A percentile compares a stretch with the other conserved stretches of the same genome.
phyloP scores from a whole-genome alignment of 768 basidiomycete genomes.

The Rickenella mellea region DNA sequence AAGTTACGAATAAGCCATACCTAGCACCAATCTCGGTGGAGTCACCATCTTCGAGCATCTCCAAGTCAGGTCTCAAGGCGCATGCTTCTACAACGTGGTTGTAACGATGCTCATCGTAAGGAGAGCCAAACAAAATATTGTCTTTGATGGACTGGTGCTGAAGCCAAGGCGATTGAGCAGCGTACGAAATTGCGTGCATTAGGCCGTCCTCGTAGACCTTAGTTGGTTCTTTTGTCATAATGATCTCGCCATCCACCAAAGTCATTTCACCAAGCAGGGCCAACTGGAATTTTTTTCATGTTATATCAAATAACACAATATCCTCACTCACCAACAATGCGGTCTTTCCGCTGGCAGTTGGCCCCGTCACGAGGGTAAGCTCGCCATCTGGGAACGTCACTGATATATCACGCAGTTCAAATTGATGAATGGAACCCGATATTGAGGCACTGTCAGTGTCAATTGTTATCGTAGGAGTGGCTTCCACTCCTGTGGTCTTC shows the following conservation, averaged over 20 bases:
- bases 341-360: conserved; percentile 30
- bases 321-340: conserved; percentile 19
- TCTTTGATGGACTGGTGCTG: conserved; percentile 23
- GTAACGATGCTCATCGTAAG: conserved; percentile 29
- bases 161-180: conserved; percentile 24
- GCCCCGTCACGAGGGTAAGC: conserved; percentile 27
- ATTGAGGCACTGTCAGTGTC: conserved; percentile 7
- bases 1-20: conserved; percentile 5
- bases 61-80: conserved; percentile 32
- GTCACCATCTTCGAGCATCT: conserved; percentile 31
- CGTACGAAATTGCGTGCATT: conserved; percentile 9
- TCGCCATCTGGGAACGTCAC: conserved; percentile 28
- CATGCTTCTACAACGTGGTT: conserved; percentile 27
- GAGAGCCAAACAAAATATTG: conserved; percentile 36
- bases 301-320: background rate
- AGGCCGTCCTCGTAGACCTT: conserved; percentile 4
- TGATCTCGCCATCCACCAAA: conserved; percentile 13
- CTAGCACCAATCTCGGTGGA: conserved; percentile 67
- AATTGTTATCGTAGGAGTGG: background rate
- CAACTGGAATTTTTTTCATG: conserved; percentile 5
- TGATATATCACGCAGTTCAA: conserved; percentile 24
- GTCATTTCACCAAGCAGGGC: conserved; percentile 18
- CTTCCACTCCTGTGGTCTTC: conserved; percentile 7
- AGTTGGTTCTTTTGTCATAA: conserved; percentile 23
- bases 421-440: conserved; percentile 13